A percentile compares a stretch with the other conserved stretches of the same genome.
Evolutionary conservation across 768 basidiomycete genomes (phyloP).

Genomic region (Leccinellum luteum): DNA sequence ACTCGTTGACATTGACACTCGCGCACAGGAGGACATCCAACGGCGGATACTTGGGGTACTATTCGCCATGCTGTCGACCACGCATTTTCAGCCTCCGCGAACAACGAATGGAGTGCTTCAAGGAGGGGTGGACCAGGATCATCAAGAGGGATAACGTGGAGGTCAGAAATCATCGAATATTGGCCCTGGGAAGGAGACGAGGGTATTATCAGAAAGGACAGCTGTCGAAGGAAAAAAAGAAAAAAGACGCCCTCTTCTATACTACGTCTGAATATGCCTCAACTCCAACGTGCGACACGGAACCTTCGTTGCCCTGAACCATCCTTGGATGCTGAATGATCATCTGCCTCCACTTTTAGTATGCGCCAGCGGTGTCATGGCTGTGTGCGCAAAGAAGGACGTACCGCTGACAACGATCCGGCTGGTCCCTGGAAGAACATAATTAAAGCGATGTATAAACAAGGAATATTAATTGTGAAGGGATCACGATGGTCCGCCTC

Average conservation of each 20-base stretch:
- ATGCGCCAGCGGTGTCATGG: neutral
- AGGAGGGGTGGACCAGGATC: constrained; percentile 11
- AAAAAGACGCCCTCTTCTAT: neutral
- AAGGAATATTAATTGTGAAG: neutral
- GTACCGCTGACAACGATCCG: neutral
- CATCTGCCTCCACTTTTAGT: constrained; percentile 11
- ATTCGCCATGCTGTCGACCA: constrained; percentile 6
- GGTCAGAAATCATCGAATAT: constrained; percentile 15
- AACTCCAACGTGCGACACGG: constrained; percentile 14
- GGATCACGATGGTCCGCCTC: no score
- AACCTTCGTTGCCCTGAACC: neutral
- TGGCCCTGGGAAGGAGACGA: neutral
- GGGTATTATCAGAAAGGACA: neutral
- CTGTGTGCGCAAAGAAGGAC: constrained; percentile 1
- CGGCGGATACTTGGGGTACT: constrained; percentile 21
- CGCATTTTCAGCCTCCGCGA: constrained; percentile 13
- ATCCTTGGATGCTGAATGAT: constrained; percentile 12
- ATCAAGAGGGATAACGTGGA: constrained; percentile 19
- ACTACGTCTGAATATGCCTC: constrained; percentile 18
- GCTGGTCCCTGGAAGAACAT: neutral
- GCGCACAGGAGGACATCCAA: constrained; percentile 36
- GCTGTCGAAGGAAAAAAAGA: neutral
- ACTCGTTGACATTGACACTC: constrained; percentile 26
- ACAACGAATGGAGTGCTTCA: constrained; percentile 5
- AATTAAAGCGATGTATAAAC: neutral